Evolutionary conservation across 169 alveolate genomes (phyloP).

Genomic region (Plasmodium cynomolgi): DNA sequence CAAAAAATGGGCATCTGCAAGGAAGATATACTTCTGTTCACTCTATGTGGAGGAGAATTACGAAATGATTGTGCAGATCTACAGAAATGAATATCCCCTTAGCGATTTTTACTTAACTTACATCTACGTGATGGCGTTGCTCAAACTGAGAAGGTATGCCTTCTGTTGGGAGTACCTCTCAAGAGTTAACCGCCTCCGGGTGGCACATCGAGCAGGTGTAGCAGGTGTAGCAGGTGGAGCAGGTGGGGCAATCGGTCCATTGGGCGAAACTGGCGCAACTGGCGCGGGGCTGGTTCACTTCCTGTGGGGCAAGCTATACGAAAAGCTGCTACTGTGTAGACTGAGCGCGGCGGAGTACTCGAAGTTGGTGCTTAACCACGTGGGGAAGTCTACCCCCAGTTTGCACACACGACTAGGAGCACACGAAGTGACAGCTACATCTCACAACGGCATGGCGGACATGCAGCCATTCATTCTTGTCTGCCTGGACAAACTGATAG

Average conservation of each 20-base stretch:
- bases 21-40: conserved; percentile 10
- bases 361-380: conserved; percentile 8
- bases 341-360: conserved; percentile 44
- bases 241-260: no score
- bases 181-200: background rate
- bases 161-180: conserved; percentile 23
- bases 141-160: conserved; percentile 29
- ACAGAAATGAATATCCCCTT: conserved; percentile 4
- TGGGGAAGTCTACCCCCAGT: background rate
- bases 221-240: background rate
- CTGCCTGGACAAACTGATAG: conserved; percentile 47
- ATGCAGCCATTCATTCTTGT: conserved; percentile 36
- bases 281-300: background rate
- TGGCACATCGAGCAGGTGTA: background rate
- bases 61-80: background rate
- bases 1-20: background rate
- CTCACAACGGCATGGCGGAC: background rate
- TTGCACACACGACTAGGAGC: background rate
- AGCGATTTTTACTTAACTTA: conserved; percentile 29
- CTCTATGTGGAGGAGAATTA: conserved; percentile 9
- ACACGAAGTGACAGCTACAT: background rate
- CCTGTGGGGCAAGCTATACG: conserved; percentile 18
- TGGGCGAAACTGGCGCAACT: background rate
- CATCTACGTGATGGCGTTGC: conserved; percentile 18
- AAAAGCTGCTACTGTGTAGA: conserved; percentile 9